phyloP scores from a whole-genome alignment of 169 alveolate species.

The Plasmodium gallinaceum region DNA sequence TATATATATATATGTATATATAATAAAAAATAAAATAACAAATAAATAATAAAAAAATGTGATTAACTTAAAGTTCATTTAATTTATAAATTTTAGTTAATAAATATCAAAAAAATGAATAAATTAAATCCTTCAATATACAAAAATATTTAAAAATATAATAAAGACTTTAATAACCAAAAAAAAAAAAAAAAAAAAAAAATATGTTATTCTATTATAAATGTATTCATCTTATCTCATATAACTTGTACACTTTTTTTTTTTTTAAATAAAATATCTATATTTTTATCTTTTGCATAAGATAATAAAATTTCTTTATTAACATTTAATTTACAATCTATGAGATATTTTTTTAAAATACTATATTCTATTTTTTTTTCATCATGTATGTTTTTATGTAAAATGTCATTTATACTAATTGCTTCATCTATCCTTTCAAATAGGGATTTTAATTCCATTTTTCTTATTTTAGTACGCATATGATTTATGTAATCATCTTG shows the following conservation, averaged over 20 bases:
- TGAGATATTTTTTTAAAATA: constrained; percentile 29
- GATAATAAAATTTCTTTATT: constrained; percentile 32
- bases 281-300: constrained; percentile 33
- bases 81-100: too few relatives aligned
- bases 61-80: too few relatives aligned
- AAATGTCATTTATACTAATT: constrained; percentile 32
- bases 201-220: too few relatives aligned
- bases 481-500: constrained; percentile 60
- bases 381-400: constrained; percentile 14
- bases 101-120: too few relatives aligned
- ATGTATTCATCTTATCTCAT: too few relatives aligned
- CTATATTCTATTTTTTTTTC: constrained; percentile 48
- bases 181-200: too few relatives aligned
- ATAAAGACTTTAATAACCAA: too few relatives aligned
- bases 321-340: constrained; percentile 54
- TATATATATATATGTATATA: too few relatives aligned
- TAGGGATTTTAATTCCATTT: constrained; percentile 35
- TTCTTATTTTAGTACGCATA: constrained; percentile 51
- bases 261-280: constrained; percentile 29
- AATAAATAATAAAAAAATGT: too few relatives aligned
- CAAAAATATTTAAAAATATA: too few relatives aligned
- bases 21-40: too few relatives aligned
- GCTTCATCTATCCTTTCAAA: constrained; percentile 74
- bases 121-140: too few relatives aligned
- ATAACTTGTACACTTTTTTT: neutral